Evolutionary conservation across 2,329 filamentous ascomycete genomes (phyloP), one percentile per base, ranked within the genome.

Genomic region (Xylaria digitata): DNA sequence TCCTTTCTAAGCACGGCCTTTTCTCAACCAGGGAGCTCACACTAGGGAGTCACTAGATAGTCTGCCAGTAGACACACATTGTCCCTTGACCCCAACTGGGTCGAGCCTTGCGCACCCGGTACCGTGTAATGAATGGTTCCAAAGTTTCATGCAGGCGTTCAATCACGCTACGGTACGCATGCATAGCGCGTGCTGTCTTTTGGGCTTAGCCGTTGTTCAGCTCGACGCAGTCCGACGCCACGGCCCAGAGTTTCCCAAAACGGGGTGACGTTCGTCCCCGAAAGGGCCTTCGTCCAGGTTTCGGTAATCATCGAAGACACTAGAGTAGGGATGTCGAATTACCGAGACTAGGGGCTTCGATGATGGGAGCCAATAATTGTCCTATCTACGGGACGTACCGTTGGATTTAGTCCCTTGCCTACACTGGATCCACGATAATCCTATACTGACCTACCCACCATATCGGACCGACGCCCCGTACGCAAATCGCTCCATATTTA

Each of bases 161-260:
- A 26, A 61, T 40, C 54, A 46, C 54, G 55, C 54, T 60, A 66
- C 54, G 55, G 48, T 60, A 66, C 26, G 32, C 54, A 56, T 67
- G 65, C 62, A 59, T 54, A 52, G 62, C 42, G 43, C n/a, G 37
- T n/a, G 30, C 46, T 46, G 21, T n/a, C 26, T 17, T 53, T 49
- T 23, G 15, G 53, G 52, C 21, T 52, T 67, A 61, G 66, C 58
- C 54, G 46, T 42, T 46, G 30, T 66, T 69, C 66, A 69, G 66
- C 66, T 69, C 32, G 55, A 40, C 55, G 43, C 63, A 69, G 66
- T 60, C 66, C 21, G 55, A 32, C 55, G 43, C 50, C 42, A 37
- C 21, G 11, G 3, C 15, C n/a, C 23, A 40, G 19, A 69, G 60
- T 59, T 69, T 66, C 66, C 63, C 48, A 52, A 69, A 63, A 57